phyloP scores from a whole-genome alignment of 768 basidiomycete genomes.

The Strobilomyces confusus region DNA sequence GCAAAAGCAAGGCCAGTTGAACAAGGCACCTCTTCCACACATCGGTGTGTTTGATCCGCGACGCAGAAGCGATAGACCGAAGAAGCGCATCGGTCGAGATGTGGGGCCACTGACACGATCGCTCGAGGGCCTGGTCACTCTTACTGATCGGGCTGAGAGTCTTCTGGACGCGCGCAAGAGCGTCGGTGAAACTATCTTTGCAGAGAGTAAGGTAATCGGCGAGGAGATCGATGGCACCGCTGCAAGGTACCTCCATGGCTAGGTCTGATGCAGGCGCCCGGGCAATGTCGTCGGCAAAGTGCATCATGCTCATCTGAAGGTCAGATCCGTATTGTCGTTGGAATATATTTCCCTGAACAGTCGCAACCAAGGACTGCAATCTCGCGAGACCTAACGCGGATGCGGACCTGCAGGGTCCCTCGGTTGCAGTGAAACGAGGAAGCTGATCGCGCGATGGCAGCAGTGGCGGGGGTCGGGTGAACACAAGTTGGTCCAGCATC shows the following conservation, averaged over 20 bases:
- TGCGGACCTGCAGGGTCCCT: neutral
- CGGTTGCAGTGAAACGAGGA: neutral
- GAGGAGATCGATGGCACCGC: neutral
- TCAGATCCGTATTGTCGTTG: neutral
- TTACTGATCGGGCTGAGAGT: neutral
- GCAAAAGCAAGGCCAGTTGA: neutral
- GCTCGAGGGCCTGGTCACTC: neutral
- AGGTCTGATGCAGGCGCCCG: too few species aligned
- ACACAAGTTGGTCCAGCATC: neutral
- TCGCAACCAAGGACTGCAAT: constrained; percentile 2
- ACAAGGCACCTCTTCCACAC: neutral
- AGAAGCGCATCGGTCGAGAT: neutral
- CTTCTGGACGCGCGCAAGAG: neutral
- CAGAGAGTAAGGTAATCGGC: neutral
- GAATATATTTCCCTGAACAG: neutral
- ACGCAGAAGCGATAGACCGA: neutral
- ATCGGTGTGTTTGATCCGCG: neutral
- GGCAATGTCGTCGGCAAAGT: too few species aligned
- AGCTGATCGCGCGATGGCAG: neutral
- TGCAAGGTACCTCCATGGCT: too few species aligned
- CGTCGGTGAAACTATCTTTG: neutral
- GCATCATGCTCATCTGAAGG: neutral
- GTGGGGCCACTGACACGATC: neutral
- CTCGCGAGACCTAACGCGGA: neutral
- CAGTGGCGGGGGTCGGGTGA: constrained; percentile 1